Evolutionary conservation across 306 rosid genomes (phyloP).

Genomic region (Parietaria judaica): DNA sequence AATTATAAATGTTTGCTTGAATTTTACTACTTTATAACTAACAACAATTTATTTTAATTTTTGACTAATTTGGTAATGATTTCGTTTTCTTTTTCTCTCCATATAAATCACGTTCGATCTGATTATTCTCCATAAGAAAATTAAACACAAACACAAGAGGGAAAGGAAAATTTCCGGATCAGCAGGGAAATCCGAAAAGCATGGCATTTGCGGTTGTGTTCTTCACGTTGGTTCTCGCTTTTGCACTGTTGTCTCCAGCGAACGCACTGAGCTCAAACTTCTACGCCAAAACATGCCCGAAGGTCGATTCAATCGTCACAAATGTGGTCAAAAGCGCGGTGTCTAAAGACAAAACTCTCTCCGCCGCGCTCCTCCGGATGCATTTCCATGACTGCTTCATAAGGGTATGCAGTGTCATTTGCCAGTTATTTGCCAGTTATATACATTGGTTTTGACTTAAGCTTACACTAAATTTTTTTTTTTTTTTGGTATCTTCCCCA

Average conservation of each 20-base stretch:
- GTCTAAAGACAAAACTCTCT: constrained; percentile 37
- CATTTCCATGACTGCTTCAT: constrained; percentile 55
- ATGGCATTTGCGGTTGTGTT: constrained; percentile 40
- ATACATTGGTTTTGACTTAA: neutral
- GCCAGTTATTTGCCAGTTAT: neutral
- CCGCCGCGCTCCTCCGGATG: constrained; percentile 46
- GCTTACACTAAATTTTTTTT: neutral
- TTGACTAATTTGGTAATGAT: constrained; percentile 27
- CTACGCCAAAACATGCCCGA: constrained; percentile 68
- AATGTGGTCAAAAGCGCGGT: constrained; percentile 25
- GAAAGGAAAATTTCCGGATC: constrained; percentile 2
- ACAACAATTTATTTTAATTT: constrained; percentile 5
- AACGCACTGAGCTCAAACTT: constrained; percentile 58
- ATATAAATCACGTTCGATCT: constrained; percentile 32
- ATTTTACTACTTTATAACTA: constrained; percentile 36
- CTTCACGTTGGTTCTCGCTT: constrained; percentile 34
- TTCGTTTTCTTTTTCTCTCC: neutral
- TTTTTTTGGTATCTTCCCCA: neutral
- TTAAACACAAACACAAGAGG: constrained; percentile 2
- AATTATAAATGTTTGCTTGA: constrained; percentile 40
- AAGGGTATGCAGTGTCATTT: constrained; percentile 20
- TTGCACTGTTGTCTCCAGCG: constrained; percentile 31
- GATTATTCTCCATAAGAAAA: constrained; percentile 18
- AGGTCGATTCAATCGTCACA: constrained; percentile 34
- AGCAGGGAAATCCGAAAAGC: neutral